These are phyloP conservation scores for Wallacemonas sp. DNA, from an alignment of 208 protist species.

Conservation along the genomic window DNA sequence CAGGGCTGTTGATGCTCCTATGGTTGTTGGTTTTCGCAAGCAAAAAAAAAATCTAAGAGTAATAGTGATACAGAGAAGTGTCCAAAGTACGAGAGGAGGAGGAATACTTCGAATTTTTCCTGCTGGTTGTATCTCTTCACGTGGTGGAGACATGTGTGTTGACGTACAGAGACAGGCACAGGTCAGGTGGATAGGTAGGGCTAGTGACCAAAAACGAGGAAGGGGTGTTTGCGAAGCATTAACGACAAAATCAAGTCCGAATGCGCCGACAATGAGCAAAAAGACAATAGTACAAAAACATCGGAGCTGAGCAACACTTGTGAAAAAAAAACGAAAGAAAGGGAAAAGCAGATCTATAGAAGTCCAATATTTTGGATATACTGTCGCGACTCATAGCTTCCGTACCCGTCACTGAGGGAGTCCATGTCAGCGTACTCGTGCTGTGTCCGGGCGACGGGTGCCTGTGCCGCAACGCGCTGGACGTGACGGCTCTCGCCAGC, in stretches of 20 bases:
- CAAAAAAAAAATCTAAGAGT: background rate
- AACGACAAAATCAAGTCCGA: no score
- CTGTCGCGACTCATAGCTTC: conserved; percentile 84
- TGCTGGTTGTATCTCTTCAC: no score
- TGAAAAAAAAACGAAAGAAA: no score
- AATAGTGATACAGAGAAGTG: conserved; percentile 9
- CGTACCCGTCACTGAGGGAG: conserved; percentile 85
- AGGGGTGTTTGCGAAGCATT: no score
- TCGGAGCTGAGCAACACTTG: no score
- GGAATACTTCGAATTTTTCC: no score
- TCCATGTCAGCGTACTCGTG: conserved; percentile 42
- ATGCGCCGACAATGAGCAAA: no score
- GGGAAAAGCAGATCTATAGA: conserved; percentile 33
- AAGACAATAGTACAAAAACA: no score
- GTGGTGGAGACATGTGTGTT: no score
- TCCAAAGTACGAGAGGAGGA: background rate
- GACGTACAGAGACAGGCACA: no score
- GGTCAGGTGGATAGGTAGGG: no score
- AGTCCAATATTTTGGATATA: conserved; percentile 83
- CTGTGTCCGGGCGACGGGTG: conserved; percentile 22
- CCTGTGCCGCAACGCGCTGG: conserved; percentile 6
- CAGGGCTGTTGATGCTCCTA: background rate
- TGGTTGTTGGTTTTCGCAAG: conserved; percentile 1
- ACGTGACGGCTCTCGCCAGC: conserved; percentile 2
- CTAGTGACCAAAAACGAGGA: no score